Evolutionary conservation across 257 asterid species (phyloP), one percentile per base, ranked within the genome.

Genomic region (Rubia yunnanensis): DNA sequence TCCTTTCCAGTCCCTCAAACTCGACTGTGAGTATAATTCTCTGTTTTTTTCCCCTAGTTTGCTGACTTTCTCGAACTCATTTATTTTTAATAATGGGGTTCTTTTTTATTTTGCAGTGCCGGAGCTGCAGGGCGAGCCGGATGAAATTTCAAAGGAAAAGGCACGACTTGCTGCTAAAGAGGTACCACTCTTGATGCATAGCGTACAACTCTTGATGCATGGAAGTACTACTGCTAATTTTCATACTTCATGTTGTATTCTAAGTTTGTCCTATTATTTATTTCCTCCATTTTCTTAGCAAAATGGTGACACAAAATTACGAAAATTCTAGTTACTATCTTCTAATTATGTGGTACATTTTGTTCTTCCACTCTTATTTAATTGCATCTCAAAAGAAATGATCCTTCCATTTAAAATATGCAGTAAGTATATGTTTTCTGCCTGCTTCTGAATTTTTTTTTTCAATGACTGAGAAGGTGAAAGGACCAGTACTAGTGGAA

Each of bases 401-500:
- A n/a, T n/a, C n/a, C 6, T 32, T 3, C 6, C 48, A 39, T 39
- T 41, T 41, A 11, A n/a, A 41, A 41, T 14, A 41, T 41, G n/a
- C 3, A 3, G 4, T 41, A 41, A 0, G 48, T 39, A 41, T 18
- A 41, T 41, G 24, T 23, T 10, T 28, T 28, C n/a, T 57, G 8
- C 20, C 39, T 5, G 23, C 7, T 34, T 65, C 49, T 68, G 24
- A 57, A 27, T 46, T n/a, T 58, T 64, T 65, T 76, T 67, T 7
- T 67, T 5, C n/a, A 36, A 71, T 48, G 36, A 70, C 64, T 74
- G 73, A 59, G 72, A 72, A 92, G 98, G 95, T 92, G 49, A 81
- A 89, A 73, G 99, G 97, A 66, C 97, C 99, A 46, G 97, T 89
- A 64, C 84, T 92, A 78, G 97, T 92, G 86, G 99, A 92, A 78